Evolutionary conservation across 805 yeast genomes (phyloP), one percentile per base, ranked within the genome.

Genomic region (Pichia thaimueangensis): DNA sequence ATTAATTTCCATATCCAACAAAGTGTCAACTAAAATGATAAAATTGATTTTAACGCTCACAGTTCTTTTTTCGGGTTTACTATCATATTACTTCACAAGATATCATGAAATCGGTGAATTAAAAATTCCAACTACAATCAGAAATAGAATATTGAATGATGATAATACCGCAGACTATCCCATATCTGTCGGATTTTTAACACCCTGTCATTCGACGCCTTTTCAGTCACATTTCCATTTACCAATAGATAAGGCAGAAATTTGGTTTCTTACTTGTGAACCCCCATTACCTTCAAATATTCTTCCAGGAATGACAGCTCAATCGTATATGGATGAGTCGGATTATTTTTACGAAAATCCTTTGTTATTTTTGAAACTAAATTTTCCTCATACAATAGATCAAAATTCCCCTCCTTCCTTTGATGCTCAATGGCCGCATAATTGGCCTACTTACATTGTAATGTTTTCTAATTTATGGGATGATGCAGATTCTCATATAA

Each of bases 171-270:
- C 6, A 15, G 17, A 16, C 2, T 10, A 57, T 4, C 69, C 76
- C 9, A 47, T 61, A 8, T 70, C 83, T 1, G 63, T 89, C 23
- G 95, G 96, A 0, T 86, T 93, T 52, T 60, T 93, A 13, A 87
- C 89, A 57, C 98, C 99, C 0, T 93, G 99, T 55, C 99, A 93
- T 60, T 89, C 97, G 0, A 91, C 97, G 0, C 99, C 98, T 2
- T 85, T 93, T 80, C 96, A 87, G 56, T 76, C 93, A 21, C 79
- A 83, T 57, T 62, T 93, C 31, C 95, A 89, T 55, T 64, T 84
- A 19, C 59, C 66, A 9, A 58, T 65, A 15, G 52, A 53, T 2
- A 51, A 58, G 1, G 71, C 74, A 11, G 47, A 60, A n/a, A 54
- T 80, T 1, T 85, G 96, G 95, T 80, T 82, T 42, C 65, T 93